Conservation (phyloP, 768 basidiomycete species). For the Pisolithus microcarpus region DNA sequence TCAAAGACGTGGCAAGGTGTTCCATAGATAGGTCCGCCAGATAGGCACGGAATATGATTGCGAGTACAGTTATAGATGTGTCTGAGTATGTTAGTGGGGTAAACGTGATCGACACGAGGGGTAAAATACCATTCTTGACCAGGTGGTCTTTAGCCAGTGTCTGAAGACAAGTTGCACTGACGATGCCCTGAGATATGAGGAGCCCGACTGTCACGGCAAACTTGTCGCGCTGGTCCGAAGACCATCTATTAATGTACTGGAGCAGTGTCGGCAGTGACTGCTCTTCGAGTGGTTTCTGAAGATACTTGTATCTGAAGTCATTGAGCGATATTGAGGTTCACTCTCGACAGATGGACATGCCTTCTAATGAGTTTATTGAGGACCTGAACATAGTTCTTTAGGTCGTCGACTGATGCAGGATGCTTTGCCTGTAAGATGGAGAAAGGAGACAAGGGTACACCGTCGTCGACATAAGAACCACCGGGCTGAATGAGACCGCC, state of each 20-base stretch:
- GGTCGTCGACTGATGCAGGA: slow-evolving; percentile 72
- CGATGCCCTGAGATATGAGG: slow-evolving; percentile 77
- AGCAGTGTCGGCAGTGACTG: slow-evolving; percentile 74
- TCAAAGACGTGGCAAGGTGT: slow-evolving; percentile 74
- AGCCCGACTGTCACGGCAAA: slow-evolving; percentile 76
- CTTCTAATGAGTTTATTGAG: slow-evolving; percentile 94
- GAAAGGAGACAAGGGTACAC: slow-evolving; percentile 80
- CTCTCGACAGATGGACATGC: slow-evolving; percentile 33
- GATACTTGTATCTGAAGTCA: slow-evolving; percentile 85
- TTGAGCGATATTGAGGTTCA: slow-evolving; percentile 2
- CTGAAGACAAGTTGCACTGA: slow-evolving; percentile 67
- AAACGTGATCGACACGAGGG: background rate
- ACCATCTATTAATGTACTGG: slow-evolving; percentile 87
- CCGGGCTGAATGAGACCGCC: slow-evolving; percentile 96
- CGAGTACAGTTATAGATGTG: slow-evolving; percentile 69
- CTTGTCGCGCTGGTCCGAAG: slow-evolving; percentile 69
- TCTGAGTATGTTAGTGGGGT: slow-evolving; percentile 38
- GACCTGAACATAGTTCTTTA: slow-evolving; percentile 92
- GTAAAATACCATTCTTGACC: slow-evolving; percentile 74
- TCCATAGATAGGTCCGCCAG: slow-evolving; percentile 83
- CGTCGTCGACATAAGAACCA: slow-evolving; percentile 84
- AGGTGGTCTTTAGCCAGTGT: slow-evolving; percentile 90
- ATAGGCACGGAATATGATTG: slow-evolving; percentile 75
- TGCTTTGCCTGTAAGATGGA: slow-evolving; percentile 77
- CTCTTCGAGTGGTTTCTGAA: slow-evolving; percentile 93